Base-by-base conservation (phyloP, 148 eudicot genomes). In the Camellia japonica region DNA sequence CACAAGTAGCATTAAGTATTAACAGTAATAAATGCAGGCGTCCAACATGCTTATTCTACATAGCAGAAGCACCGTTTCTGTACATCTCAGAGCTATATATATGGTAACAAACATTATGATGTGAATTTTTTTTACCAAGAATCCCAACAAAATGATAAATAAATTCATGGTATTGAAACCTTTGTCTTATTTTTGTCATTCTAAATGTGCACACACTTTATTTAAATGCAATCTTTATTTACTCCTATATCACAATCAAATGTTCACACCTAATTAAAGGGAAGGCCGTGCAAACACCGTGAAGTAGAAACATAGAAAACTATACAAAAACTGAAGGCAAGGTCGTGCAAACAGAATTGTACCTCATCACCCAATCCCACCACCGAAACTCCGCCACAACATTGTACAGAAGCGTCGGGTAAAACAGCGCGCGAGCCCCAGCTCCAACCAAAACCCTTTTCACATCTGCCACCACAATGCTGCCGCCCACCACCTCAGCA, bases 281-380 rank as follows among this genome's bases (percentile, higher is more conserved):
- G 15, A 58, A 58, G 15, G 20, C 7, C 59, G 12, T 16, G 76
- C 38, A 72, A 42, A 12, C 16, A 4, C 7, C 71, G 18, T 11
- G 61, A 59, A 10, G 43, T 4, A 47, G 16, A 42, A 19, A 20
- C 20, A 52, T 20, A 2, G n/a, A 42, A 20, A 49, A 64, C 43
- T 19, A 63, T 18, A 54, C 58, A 67, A 11, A 30, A 30, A 47
- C 6, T 2, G 59, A 3, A 52, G 54, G 18, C 7, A 52, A 66
- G 5, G 30, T 43, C 5, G 49, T 23, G 10, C 13, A 68, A 77
- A 6, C n/a, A 58, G 0, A 47, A 56, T 23, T 15, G 7, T 85
- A 92, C 98, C 97, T 92, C 83, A 83, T 88, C 98, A 94, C 84
- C 79, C 88, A 88, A 82, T 94, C 98, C 98, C 98, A 94, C 98